Percentiles rank a stretch among this genome's conserved stretches.
These are phyloP conservation scores for Beauveria bassiana DNA, from an alignment of 2,329 filamentous ascomycete genomes.

Conservation along the genomic window DNA sequence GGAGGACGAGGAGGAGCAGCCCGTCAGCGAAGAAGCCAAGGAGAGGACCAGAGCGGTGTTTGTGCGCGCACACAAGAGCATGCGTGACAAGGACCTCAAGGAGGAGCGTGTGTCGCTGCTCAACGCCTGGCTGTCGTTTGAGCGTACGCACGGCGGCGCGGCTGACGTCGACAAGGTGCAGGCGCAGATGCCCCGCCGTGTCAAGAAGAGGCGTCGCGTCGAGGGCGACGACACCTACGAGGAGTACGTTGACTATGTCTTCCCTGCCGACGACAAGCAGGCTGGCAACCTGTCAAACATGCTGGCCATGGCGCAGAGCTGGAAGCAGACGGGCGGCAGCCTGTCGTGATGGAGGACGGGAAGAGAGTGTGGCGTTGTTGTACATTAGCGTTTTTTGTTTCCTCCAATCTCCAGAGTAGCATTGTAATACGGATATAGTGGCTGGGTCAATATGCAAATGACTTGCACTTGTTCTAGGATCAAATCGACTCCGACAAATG, in stretches of 20 bases:
- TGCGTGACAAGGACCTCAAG: conserved; percentile 86
- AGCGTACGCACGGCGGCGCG: conserved; percentile 69
- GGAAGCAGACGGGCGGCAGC: conserved; percentile 61
- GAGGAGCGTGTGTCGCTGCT: conserved; percentile 90
- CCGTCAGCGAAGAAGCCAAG: conserved; percentile 77
- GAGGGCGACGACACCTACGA: conserved; percentile 76
- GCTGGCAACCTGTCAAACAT: conserved; percentile 76
- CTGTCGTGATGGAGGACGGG: not conserved
- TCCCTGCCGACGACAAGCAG: conserved; percentile 88
- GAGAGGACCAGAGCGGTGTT: conserved; percentile 75
- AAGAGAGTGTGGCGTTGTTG: not conserved
- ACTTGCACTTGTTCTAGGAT: not conserved
- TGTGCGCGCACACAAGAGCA: conserved; percentile 72
- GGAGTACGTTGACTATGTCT: conserved; percentile 95
- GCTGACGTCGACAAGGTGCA: conserved; percentile 76
- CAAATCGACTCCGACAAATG: not conserved
- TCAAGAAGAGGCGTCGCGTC: conserved; percentile 85
- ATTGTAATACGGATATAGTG: not conserved
- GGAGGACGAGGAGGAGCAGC: conserved; percentile 53
- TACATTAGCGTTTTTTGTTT: not conserved
- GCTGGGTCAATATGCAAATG: not conserved
- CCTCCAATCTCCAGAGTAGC: not conserved
- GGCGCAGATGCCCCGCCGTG: conserved; percentile 86
- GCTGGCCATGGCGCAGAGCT: conserved; percentile 76
- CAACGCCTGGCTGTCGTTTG: conserved; percentile 88